These are phyloP conservation scores for Cystobasidium tubakii DNA, from an alignment of 768 basidiomycete species.

Conservation along the genomic window DNA sequence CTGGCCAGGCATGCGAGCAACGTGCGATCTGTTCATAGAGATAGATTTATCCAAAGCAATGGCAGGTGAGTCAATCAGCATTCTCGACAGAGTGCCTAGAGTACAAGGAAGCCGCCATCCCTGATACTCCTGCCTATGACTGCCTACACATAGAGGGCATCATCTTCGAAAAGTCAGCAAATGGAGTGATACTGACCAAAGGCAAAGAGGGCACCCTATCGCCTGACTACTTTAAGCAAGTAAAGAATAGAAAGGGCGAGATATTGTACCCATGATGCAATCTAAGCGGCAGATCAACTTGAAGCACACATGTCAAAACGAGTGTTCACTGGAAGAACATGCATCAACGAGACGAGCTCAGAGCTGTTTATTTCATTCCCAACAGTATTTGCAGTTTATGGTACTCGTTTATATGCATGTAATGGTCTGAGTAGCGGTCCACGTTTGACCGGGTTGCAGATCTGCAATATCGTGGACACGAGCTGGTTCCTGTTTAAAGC, in stretches of 20 bases:
- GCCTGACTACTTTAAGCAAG: slow-evolving; percentile 64
- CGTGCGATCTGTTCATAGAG: slow-evolving; percentile 73
- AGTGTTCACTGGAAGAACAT: too few relatives aligned
- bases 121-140: too few relatives aligned
- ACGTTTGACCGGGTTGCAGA: neutral
- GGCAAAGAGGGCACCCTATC: slow-evolving; percentile 64
- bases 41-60: slow-evolving; percentile 56
- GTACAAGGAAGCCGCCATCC: too few relatives aligned
- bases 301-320: neutral
- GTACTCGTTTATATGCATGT: neutral
- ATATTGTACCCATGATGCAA: neutral
- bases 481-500: neutral
- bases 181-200: slow-evolving; percentile 80
- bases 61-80: slow-evolving; percentile 35
- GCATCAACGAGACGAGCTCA: too few relatives aligned
- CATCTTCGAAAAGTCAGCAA: slow-evolving; percentile 67
- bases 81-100: too few relatives aligned
- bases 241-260: slow-evolving; percentile 53
- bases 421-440: neutral
- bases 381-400: too few relatives aligned
- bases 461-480: slow-evolving; percentile 10
- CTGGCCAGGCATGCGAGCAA: slow-evolving; percentile 67
- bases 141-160: slow-evolving; percentile 42
- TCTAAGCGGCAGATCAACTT: neutral
- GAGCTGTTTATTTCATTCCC: too few relatives aligned